Evolutionary conservation across 1,139 yeast genomes (phyloP).

Genomic region (Debaryomyces nepalensis): DNA sequence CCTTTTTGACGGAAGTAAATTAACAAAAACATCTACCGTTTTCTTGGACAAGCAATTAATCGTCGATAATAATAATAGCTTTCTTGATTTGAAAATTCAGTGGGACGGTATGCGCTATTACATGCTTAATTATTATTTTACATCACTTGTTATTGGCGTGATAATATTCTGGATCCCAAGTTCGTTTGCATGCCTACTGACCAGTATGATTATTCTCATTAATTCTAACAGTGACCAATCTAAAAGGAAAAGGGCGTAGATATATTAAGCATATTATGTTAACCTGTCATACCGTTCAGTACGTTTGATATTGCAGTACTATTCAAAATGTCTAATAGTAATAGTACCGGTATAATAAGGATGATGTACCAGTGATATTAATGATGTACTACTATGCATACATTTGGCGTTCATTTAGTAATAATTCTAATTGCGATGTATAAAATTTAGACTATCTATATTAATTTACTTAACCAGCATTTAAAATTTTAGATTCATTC

Average conservation of each 20-base stretch:
- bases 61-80: constrained; percentile 19
- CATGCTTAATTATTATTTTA: constrained; percentile 51
- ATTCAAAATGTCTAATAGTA: no score
- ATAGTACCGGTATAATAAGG: no score
- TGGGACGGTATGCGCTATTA: constrained; percentile 65
- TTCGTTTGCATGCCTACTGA: constrained; percentile 31
- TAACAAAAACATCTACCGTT: background rate
- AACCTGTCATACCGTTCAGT: no score
- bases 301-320: no score
- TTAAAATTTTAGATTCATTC: constrained; percentile 43
- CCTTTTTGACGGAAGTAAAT: constrained; percentile 16
- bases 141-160: constrained; percentile 56
- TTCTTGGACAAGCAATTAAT: constrained; percentile 13
- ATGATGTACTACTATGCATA: no score
- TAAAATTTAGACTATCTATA: constrained; percentile 1
- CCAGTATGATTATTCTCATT: constrained; percentile 26
- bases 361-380: no score
- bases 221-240: background rate
- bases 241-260: background rate
- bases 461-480: constrained; percentile 32
- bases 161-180: constrained; percentile 52
- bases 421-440: background rate
- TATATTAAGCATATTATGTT: background rate
- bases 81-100: constrained; percentile 30
- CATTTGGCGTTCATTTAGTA: no score